Percentiles rank a stretch among this genome's conserved stretches.
These are phyloP conservation scores for Prosopis cineraria DNA, from an alignment of 306 rosid species.

Conservation along the genomic window DNA sequence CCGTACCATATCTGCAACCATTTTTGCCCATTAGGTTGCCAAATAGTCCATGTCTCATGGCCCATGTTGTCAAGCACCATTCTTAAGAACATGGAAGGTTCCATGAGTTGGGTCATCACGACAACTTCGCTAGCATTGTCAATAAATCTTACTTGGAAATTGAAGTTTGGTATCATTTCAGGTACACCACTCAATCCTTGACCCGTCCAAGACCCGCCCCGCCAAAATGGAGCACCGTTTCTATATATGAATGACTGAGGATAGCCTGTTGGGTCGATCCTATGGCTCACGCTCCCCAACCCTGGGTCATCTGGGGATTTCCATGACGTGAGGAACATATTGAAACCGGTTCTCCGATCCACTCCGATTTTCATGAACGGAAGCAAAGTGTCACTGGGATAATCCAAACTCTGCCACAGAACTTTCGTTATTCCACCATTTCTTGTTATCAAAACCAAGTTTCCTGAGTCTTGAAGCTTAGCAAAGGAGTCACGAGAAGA, in stretches of 20 bases:
- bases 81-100: background rate
- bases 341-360: constrained; percentile 15
- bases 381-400: constrained; percentile 34
- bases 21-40: background rate
- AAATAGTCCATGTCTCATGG: background rate
- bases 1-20: background rate
- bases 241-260: constrained; percentile 21
- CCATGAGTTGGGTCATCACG: background rate
- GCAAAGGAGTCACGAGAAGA: constrained; percentile 23
- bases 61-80: background rate
- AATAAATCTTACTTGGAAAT: constrained; percentile 25
- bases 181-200: constrained; percentile 38
- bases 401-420: constrained; percentile 48
- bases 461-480: constrained; percentile 42
- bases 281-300: constrained; percentile 20
- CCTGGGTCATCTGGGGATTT: constrained; percentile 50
- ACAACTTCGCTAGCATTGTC: background rate
- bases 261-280: constrained; percentile 27
- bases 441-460: constrained; percentile 34
- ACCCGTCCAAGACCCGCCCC: background rate
- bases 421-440: background rate
- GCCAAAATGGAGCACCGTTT: background rate
- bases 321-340: constrained; percentile 37
- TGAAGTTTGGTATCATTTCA: background rate
- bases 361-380: constrained; percentile 26